Evolutionary conservation across 176 grass and related monocot genomes (phyloP), one percentile per base, ranked within the genome.

Genomic region (Cenchrus fungigraminus): DNA sequence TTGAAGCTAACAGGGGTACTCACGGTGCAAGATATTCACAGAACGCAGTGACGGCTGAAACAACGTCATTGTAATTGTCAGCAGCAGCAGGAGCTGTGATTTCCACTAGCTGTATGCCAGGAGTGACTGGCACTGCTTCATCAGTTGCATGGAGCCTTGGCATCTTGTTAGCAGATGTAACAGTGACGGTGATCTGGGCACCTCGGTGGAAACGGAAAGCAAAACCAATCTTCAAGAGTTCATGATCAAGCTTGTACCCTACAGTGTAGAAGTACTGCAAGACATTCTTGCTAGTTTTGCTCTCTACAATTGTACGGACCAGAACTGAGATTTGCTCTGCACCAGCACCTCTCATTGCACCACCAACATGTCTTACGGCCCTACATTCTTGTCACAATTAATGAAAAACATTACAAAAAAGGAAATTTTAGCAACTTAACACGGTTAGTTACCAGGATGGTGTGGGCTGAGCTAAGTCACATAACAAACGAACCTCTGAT

Each of bases 191-290:
- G 69, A 98, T 90, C 50, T 89, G 92, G 50, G 91, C 91, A 72
- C 93, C 95, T 83, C 89, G 87, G 12, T 93, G 85, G 80, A 95
- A 89, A 74, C 79, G 87, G 45, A 95, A 98, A 31, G 93, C 89
- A 71, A 95, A 98, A 50, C 95, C 91, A 4, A 89, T 83, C 86
- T 98, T 98, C 87, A 98, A 62, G 73, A 98, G 61, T 81, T 98
- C 95, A 65, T 98, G 91, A 54, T 98, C 95, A 82, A 98, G 73
- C 72, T 95, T 98, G 85, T 98, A 98, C 31, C 95, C 95, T 68
- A 98, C 76, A 12, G 71, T 67, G 62, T 95, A 93, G 82, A 98
- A 98, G 91, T 95, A 98, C 42, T 88, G 91, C 82, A 98, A 70
- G 9, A 87, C 95, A 17, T 92, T 91, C 84, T 78, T 98, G 91